Base-by-base conservation (phyloP, 2,329 filamentous ascomycete species). In the Cladosporium sp. region DNA sequence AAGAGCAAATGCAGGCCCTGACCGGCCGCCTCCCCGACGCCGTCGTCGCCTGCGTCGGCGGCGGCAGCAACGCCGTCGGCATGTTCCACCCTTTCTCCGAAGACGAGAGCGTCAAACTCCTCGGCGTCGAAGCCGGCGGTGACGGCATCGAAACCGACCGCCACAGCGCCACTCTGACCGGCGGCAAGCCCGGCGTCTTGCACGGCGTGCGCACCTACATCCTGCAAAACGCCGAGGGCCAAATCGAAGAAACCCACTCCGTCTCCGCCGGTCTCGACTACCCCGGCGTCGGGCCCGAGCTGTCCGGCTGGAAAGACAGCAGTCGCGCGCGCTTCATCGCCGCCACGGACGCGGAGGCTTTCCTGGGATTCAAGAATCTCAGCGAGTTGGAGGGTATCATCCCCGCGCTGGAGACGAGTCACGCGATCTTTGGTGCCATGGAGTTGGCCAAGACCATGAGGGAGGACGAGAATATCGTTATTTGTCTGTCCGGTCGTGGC, bases 51-150 rank as follows among this genome's bases (percentile, higher is more conserved):
- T 99, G 93, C 64, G 93, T 99, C 11, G 93, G 93, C 50, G 93
- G 93, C 59, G 93, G 93, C 53, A 91, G 85, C 68, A 99, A 99
- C 68, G 93, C 93, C 2, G 85, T 87, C 3, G 93, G 93, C 73
- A 99, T 97, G 91, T 99, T 99, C 76, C 95, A 92, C 71, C 93
- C 93, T 47, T 99, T 99, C 74, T 80, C 86, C 56, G 83, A 89
- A 37, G 92, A 99, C 63, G 79, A 80, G 0, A 84, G 79, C 54
- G 93, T 99, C 54, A 90, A 91, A 73, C 77, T 97, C 8, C 77
- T 97, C 11, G 93, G 93, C 58, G 91, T 99, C 2, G 93, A 99
- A 75, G 93, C 93, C 11, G 93, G 89, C 34, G 93, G 93, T 55
- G 93, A 97, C 62, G 93, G 93, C 54, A 66, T 97, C 13, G 87